Conservation (phyloP, 2,329 filamentous ascomycete genomes). For the Aspergillus aculeatus region DNA sequence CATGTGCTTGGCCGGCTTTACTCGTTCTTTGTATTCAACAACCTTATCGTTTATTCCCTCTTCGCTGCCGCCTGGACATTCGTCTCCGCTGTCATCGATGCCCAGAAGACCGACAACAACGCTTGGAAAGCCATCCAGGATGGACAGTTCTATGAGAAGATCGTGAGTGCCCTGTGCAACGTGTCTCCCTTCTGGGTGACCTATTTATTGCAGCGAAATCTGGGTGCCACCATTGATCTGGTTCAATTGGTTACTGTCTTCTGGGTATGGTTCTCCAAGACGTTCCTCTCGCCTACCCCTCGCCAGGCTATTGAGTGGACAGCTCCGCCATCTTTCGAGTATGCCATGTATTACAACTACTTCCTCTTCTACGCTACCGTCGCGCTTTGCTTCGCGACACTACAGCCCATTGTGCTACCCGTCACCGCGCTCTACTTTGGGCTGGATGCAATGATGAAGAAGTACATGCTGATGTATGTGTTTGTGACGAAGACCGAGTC, state of each 20-base stretch:
- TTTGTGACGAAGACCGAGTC: conserved; percentile 97
- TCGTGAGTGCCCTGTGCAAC: conserved; percentile 74
- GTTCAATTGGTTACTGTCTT: conserved; percentile 80
- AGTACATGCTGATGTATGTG: conserved; percentile 90
- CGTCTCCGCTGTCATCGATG: conserved; percentile 62
- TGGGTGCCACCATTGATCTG: conserved; percentile 92
- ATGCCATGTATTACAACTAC: conserved; percentile 96
- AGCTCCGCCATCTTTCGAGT: conserved; percentile 89
- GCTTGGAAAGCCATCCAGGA: conserved; percentile 68
- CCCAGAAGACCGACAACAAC: conserved; percentile 56
- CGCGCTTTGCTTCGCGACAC: conserved; percentile 75
- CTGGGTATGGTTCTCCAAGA: conserved; percentile 81
- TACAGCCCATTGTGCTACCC: conserved; percentile 84
- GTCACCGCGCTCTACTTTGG: conserved; percentile 87
- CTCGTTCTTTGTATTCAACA: conserved; percentile 97
- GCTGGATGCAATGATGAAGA: conserved; percentile 86
- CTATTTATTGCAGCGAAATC: conserved; percentile 86
- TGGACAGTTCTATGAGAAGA: conserved; percentile 59
- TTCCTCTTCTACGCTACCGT: conserved; percentile 94
- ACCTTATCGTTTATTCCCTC: conserved; percentile 87
- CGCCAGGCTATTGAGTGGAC: conserved; percentile 89
- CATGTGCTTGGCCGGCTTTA: conserved; percentile 91
- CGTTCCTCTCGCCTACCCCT: conserved; percentile 83
- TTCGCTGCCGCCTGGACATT: conserved; percentile 82
- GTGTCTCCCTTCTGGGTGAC: conserved; percentile 93